Conservation (phyloP, 805 yeast species). For the Candida quercuum region DNA sequence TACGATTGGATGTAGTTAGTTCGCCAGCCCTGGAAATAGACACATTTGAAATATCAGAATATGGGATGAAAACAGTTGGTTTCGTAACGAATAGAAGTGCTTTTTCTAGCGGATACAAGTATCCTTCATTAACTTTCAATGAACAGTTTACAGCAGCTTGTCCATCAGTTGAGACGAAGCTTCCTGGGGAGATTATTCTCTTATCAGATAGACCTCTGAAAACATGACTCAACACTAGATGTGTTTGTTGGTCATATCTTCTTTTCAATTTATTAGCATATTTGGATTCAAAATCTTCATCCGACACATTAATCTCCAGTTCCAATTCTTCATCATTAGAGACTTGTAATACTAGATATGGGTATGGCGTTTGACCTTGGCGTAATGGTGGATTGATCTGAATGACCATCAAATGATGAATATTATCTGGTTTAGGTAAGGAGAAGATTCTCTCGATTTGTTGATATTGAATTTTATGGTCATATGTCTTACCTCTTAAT, state of each 20-base stretch:
- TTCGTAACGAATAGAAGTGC: slow-evolving; percentile 88
- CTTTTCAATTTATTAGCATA: slow-evolving; percentile 72
- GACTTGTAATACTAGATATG: slow-evolving; percentile 87
- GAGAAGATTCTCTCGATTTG: slow-evolving; percentile 89
- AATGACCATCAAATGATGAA: slow-evolving; percentile 79
- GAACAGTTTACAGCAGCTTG: slow-evolving; percentile 90
- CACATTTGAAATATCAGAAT: slow-evolving; percentile 68
- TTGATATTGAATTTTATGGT: slow-evolving; percentile 87
- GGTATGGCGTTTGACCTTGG: slow-evolving; percentile 97
- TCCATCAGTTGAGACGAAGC: slow-evolving; percentile 67
- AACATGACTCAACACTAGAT: slow-evolving; percentile 80
- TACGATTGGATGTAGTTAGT: slow-evolving; percentile 70
- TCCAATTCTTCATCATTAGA: slow-evolving; percentile 87
- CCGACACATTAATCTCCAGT: slow-evolving; percentile 79
- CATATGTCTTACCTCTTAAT: slow-evolving; percentile 95
- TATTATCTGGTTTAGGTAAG: slow-evolving; percentile 90
- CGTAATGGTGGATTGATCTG: slow-evolving; percentile 96
- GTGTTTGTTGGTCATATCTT: slow-evolving; percentile 77
- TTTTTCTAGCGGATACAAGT: slow-evolving; percentile 87
- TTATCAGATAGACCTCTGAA: slow-evolving; percentile 87
- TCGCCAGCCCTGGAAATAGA: slow-evolving; percentile 87
- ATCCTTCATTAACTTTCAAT: slow-evolving; percentile 92
- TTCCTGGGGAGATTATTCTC: slow-evolving; percentile 79
- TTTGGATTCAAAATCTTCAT: slow-evolving; percentile 69
- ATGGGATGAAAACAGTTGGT: slow-evolving; percentile 89